A percentile compares a stretch with the other conserved stretches of the same genome.
phyloP scores from a whole-genome alignment of 108 stramenopile genomes.

The Aureococcus anophagefferens region DNA sequence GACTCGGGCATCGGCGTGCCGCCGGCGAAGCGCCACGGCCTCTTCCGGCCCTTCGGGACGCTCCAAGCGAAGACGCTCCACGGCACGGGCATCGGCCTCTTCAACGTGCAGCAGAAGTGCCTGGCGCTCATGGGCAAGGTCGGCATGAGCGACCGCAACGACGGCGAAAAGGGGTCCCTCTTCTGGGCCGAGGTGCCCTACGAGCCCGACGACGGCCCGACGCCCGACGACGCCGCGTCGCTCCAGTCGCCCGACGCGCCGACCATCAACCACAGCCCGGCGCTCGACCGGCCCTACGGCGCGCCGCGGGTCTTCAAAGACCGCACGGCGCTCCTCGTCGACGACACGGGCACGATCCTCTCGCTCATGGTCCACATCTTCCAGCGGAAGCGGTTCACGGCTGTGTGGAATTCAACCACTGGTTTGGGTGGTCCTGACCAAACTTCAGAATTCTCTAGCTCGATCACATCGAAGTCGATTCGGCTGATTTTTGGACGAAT shows the following conservation, averaged over 20 bases:
- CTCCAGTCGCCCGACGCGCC: too few species aligned
- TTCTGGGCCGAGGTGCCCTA: conserved; percentile 10
- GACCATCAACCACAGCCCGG: too few species aligned
- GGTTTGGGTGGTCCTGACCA: too few species aligned
- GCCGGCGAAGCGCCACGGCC: neutral
- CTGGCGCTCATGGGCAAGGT: neutral
- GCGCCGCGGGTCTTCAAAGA: neutral
- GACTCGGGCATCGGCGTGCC: conserved; percentile 9
- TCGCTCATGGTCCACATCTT: neutral
- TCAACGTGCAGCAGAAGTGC: conserved; percentile 1
- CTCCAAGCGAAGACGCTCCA: neutral
- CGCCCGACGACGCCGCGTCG: neutral
- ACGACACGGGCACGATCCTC: conserved; percentile 3
- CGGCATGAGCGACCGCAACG: too few species aligned
- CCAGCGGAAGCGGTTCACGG: neutral
- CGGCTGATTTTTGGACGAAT: too few species aligned
- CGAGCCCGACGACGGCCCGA: neutral
- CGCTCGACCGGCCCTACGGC: too few species aligned
- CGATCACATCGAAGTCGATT: too few species aligned
- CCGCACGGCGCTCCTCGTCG: neutral
- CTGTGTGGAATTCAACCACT: too few species aligned
- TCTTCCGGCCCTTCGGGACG: conserved; percentile 3
- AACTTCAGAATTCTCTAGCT: too few species aligned
- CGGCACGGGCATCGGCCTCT: conserved; percentile 12
- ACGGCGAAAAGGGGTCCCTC: neutral